Percentiles rank a stretch among this genome's conserved stretches.
These are phyloP conservation scores for Besnoitia besnoiti DNA, from an alignment of 169 alveolate genomes.

Conservation along the genomic window DNA sequence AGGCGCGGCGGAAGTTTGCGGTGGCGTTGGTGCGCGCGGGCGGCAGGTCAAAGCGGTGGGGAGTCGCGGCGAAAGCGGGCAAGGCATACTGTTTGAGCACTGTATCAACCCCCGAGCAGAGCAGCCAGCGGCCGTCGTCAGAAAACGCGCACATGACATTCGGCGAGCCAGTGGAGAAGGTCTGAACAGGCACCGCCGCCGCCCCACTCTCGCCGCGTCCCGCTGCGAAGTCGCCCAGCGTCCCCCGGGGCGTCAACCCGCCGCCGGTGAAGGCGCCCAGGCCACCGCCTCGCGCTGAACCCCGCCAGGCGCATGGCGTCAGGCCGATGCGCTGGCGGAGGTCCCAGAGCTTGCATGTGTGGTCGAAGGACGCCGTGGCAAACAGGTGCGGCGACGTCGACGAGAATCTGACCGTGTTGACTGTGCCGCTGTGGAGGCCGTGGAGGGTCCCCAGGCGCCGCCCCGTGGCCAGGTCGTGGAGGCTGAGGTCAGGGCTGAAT, in stretches of 20 bases:
- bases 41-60: slow-evolving; percentile 49
- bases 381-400: slow-evolving; percentile 71
- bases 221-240: too few species aligned
- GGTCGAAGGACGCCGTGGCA: slow-evolving; percentile 75
- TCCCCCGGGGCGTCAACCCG: too few species aligned
- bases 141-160: slow-evolving; percentile 74
- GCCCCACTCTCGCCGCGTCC: too few species aligned
- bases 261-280: neutral
- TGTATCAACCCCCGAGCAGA: slow-evolving; percentile 65
- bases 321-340: slow-evolving; percentile 69
- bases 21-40: slow-evolving; percentile 46
- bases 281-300: slow-evolving; percentile 7
- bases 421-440: slow-evolving; percentile 70
- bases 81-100: slow-evolving; percentile 63
- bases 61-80: slow-evolving; percentile 40
- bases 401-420: slow-evolving; percentile 74
- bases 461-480: slow-evolving; percentile 71
- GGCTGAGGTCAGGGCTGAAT: slow-evolving; percentile 68
- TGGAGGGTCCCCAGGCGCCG: slow-evolving; percentile 58
- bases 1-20: slow-evolving; percentile 62
- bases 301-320: neutral
- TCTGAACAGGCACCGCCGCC: slow-evolving; percentile 51
- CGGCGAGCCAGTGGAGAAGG: slow-evolving; percentile 70
- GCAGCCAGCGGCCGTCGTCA: slow-evolving; percentile 68
- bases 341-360: slow-evolving; percentile 76